Base-by-base conservation (phyloP, 1,284 basidiomycete genomes). In the Moesziomyces antarcticus region DNA sequence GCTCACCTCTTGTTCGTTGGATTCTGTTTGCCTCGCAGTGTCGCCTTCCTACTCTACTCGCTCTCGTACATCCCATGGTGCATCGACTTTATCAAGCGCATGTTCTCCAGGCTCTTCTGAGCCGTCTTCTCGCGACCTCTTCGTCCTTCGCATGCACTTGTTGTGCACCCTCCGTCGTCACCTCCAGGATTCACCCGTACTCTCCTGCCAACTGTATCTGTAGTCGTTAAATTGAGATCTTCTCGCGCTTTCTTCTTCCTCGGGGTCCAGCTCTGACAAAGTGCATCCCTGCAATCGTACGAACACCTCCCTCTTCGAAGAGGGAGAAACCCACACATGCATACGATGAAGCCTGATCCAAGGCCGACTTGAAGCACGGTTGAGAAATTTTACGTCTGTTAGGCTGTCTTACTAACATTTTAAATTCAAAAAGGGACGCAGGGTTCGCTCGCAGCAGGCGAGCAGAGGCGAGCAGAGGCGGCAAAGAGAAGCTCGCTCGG, bases 71-170 rank as follows among this genome's bases (percentile, higher is more conserved):
- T 76, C 35, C 74, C 74, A 22, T 77, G 71, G 58, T 70, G 67
- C 44, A 72, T 73, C 52, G 69, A 75, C 57, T 75, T 77, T 52
- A 58, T 79, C 73, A 79, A 79, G 56, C 57, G 68, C 22, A 73
- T 79, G 62, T 64, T 75, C 43, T 59, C 35, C 50, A 77, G 72
- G 58, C 59, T 78, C 35, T 73, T 79, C 50, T 75, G 45, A 66
- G 45, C 35, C 37, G 16, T 4, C 6, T 18, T 18, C 37, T 33
- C 5, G 21, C 37, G 7, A 6, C 40, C 8, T n/a, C 3, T 9
- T 5, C 13, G 22, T 1, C n/a, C 35, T 24, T 14, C 16, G 16
- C 35, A 35, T 35, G 35, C 35, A 16, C 25, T 35, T 13, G 13
- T 35, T 18, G 37, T 7, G 18, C 14, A 14, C 37, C 37, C 37